phyloP scores from a whole-genome alignment of 148 eudicot genomes.

The Chenopodium berlandieri region DNA sequence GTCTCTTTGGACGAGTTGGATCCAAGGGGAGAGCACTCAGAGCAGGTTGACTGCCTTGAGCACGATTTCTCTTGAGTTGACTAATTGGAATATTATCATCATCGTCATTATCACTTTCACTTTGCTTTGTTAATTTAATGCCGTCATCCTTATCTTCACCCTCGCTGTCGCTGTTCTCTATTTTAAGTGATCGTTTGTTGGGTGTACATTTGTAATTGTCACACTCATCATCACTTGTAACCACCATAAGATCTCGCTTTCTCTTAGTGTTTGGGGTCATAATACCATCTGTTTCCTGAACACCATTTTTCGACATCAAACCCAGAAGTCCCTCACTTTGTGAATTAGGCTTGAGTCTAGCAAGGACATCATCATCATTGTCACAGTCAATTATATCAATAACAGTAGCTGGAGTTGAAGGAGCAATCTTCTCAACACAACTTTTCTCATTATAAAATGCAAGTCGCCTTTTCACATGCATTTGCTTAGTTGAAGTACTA shows the following conservation, averaged over 20 bases:
- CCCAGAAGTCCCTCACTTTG: conserved; percentile 1
- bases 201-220: conserved; percentile 7
- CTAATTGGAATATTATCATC: conserved; percentile 67
- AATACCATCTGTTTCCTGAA: background rate
- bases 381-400: conserved; percentile 49
- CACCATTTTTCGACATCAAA: conserved; percentile 7
- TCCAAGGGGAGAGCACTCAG: background rate
- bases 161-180: conserved; percentile 13
- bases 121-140: background rate
- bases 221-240: conserved; percentile 46
- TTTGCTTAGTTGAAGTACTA: conserved; percentile 4
- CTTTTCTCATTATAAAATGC: conserved; percentile 35
- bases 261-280: conserved; percentile 44
- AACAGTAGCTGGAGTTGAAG: conserved; percentile 48
- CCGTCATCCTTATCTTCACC: conserved; percentile 22
- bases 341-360: background rate
- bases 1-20: conserved; percentile 32
- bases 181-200: conserved; percentile 22
- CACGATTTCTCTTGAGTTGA: conserved; percentile 30
- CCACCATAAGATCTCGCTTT: conserved; percentile 47
- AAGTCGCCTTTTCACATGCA: conserved; percentile 38
- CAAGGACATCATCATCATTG: conserved; percentile 36
- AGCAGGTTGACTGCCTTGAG: conserved; percentile 17
- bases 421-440: conserved; percentile 43
- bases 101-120: conserved; percentile 29